A percentile compares a stretch with the other conserved stretches of the same genome.
Evolutionary conservation across 2,329 filamentous ascomycete species (phyloP).

Genomic region (Fusarium begoniae): DNA sequence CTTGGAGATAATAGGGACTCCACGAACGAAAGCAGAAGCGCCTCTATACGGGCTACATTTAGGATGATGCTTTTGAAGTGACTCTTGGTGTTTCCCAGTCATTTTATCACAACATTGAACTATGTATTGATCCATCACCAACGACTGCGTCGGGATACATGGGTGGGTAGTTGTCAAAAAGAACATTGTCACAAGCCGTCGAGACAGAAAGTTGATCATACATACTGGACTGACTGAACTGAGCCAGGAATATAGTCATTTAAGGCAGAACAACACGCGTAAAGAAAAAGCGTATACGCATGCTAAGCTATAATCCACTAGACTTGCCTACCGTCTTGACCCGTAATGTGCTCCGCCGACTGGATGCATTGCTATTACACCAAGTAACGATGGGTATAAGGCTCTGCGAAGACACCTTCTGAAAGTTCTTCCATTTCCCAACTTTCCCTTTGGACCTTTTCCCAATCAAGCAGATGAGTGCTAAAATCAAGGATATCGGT

Average conservation of each 20-base stretch:
- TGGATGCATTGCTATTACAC: accelerated
- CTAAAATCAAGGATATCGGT: accelerated
- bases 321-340: too few species aligned
- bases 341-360: accelerated
- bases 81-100: not conserved
- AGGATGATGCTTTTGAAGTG: not conserved
- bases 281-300: too few species aligned
- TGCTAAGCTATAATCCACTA: too few species aligned
- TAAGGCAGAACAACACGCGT: accelerated
- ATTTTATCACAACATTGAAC: not conserved
- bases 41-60: accelerated
- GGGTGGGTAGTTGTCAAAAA: accelerated
- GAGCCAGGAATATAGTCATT: not conserved
- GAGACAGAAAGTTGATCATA: not conserved
- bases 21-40: accelerated
- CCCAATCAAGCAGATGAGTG: not conserved
- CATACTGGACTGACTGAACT: not conserved
- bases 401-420: accelerated
- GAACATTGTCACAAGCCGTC: accelerated
- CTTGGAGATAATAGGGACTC: not conserved
- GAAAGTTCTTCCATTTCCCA: not conserved
- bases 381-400: accelerated
- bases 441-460: accelerated
- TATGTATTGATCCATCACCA: not conserved
- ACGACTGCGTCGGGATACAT: not conserved